Conservation (phyloP, 2,329 filamentous ascomycete genomes). For the Domatiomyces globalis region DNA sequence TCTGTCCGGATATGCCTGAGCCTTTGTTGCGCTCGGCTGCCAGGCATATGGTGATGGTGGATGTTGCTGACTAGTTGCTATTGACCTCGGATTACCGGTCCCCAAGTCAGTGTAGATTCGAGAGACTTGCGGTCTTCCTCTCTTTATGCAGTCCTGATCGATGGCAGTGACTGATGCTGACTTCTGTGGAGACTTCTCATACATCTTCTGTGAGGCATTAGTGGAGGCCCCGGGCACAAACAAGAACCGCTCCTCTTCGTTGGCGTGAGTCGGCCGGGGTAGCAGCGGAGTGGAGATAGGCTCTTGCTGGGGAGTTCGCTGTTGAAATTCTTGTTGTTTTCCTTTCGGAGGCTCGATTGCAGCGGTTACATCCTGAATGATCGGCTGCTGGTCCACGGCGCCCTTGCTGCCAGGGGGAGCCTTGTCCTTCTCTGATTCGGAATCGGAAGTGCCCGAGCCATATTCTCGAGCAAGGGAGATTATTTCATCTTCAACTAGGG, state of each 20-base stretch:
- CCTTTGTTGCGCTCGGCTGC: not conserved
- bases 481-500: slow-evolving; percentile 33
- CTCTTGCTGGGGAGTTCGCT: slow-evolving; percentile 4
- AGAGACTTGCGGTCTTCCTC: slow-evolving; percentile 14
- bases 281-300: slow-evolving; percentile 7
- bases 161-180: slow-evolving; percentile 13
- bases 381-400: slow-evolving; percentile 31
- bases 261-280: not conserved
- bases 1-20: not conserved
- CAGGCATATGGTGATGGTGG: slow-evolving; percentile 16
- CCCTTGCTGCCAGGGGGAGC: slow-evolving; percentile 23
- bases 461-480: slow-evolving; percentile 28
- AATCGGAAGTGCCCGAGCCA: slow-evolving; percentile 20
- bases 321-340: not conserved
- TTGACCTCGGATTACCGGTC: slow-evolving; percentile 5
- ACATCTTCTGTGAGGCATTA: not conserved
- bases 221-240: not conserved
- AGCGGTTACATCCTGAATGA: slow-evolving; percentile 23
- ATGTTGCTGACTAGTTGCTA: slow-evolving; percentile 8
- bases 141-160: slow-evolving; percentile 1
- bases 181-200: slow-evolving; percentile 1
- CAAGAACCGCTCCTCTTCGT: not conserved
- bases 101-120: slow-evolving; percentile 16
- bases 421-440: slow-evolving; percentile 12
- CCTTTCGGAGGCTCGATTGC: not conserved